A percentile compares a stretch with the other conserved stretches of the same genome.
Evolutionary conservation across 441 rosid species (phyloP).

Genomic region (Cnidoscolus chayamansa): DNA sequence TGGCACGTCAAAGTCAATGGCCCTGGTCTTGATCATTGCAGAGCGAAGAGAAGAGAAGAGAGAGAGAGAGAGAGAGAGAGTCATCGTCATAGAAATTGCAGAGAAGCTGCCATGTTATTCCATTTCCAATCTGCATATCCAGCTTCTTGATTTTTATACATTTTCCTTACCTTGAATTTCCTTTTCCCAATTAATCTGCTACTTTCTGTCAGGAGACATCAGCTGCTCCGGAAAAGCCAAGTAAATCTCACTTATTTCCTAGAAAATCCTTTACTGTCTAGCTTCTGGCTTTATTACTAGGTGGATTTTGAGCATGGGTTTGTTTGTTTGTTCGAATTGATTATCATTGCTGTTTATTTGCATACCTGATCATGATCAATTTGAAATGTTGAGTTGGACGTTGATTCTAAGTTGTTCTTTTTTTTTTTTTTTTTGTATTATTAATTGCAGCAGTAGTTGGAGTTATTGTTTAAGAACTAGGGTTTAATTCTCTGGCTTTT

Average conservation of each 20-base stretch:
- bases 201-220: not conserved
- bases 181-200: not conserved
- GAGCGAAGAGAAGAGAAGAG: too few species aligned
- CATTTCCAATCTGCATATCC: not conserved
- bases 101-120: not conserved
- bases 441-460: not conserved
- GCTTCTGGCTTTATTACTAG: not conserved
- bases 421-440: not conserved
- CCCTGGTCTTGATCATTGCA: slow-evolving; percentile 4
- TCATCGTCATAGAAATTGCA: slow-evolving; percentile 11
- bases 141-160: not conserved
- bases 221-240: not conserved
- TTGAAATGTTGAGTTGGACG: not conserved
- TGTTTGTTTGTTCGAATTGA: not conserved
- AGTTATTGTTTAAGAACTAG: not conserved
- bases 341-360: not conserved
- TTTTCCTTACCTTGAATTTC: not conserved
- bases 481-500: not conserved
- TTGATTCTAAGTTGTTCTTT: not conserved
- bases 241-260: slow-evolving; percentile 9
- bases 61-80: not conserved
- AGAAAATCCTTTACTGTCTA: not conserved
- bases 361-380: not conserved
- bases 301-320: not conserved
- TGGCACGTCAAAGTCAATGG: slow-evolving; percentile 2